These are phyloP conservation scores for Phytopythium delawarense DNA, from an alignment of 352 stramenopile species.

Conservation along the genomic window DNA sequence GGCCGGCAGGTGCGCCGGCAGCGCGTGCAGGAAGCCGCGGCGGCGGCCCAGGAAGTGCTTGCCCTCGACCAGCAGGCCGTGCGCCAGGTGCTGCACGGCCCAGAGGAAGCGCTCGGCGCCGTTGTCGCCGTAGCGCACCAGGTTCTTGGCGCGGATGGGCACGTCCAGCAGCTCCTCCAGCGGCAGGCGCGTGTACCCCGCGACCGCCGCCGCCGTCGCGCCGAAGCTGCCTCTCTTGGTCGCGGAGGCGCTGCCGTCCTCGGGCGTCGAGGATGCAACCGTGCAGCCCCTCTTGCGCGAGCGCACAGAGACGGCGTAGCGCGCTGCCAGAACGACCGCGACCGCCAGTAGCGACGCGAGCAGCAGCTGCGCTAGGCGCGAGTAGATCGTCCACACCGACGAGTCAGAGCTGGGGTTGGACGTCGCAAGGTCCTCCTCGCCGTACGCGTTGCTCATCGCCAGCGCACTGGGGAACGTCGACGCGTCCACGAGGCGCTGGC, in stretches of 20 bases:
- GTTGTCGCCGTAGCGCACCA: conserved; percentile 28
- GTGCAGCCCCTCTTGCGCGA: neutral
- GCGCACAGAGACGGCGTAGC: conserved; percentile 11
- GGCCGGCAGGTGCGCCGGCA: conserved; percentile 29
- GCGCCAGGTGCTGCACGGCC: conserved; percentile 30
- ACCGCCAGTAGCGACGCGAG: conserved; percentile 17
- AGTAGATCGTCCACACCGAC: conserved; percentile 36
- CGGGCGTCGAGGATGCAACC: neutral
- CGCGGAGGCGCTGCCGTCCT: neutral
- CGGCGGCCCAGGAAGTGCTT: conserved; percentile 33
- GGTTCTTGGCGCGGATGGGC: conserved; percentile 35
- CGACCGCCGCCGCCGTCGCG: conserved; percentile 8
- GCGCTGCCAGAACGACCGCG: conserved; percentile 8
- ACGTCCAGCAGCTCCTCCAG: conserved; percentile 45
- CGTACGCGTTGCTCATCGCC: conserved; percentile 31
- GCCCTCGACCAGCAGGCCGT: conserved; percentile 46
- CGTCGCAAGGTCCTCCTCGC: conserved; percentile 22
- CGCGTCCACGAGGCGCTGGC: conserved; percentile 22
- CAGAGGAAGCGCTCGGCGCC: conserved; percentile 27
- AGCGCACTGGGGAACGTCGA: conserved; percentile 19
- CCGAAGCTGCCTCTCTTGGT: neutral
- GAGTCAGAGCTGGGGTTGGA: neutral
- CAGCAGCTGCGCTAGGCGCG: conserved; percentile 19
- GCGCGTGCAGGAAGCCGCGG: conserved; percentile 31
- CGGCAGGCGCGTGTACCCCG: conserved; percentile 36